Evolutionary conservation across 768 basidiomycete species (phyloP).

Genomic region (Podaxis rugospora): DNA sequence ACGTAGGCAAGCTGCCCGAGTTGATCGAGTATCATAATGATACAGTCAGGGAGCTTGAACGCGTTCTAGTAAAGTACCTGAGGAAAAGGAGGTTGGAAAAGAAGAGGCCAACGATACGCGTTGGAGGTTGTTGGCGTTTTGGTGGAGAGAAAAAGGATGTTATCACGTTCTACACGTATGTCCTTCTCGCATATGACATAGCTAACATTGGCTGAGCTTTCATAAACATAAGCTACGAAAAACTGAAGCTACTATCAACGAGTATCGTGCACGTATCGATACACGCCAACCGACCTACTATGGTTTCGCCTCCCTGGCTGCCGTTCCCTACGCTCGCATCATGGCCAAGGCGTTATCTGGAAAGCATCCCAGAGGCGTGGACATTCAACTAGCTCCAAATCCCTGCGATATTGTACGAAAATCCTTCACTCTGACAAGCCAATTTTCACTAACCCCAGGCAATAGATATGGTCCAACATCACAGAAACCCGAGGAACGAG

Average conservation of each 20-base stretch:
- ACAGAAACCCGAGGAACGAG: constrained; percentile 43
- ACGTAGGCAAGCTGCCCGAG: constrained; percentile 70
- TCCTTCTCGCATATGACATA: neutral
- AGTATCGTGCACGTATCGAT: constrained; percentile 55
- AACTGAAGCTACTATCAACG: constrained; percentile 53
- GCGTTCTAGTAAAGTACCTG: constrained; percentile 68
- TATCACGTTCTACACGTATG: constrained; percentile 33
- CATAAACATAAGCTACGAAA: constrained; percentile 28
- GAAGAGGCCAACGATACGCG: constrained; percentile 60
- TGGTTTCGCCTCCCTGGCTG: constrained; percentile 73
- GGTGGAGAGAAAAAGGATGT: constrained; percentile 73
- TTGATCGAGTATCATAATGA: constrained; percentile 76
- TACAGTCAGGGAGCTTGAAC: constrained; percentile 72
- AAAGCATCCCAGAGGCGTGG: constrained; percentile 59
- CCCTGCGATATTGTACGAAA: constrained; percentile 32
- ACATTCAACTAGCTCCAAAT: constrained; percentile 66
- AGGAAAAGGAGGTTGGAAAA: constrained; percentile 60
- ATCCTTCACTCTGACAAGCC: neutral
- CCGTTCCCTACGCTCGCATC: constrained; percentile 68
- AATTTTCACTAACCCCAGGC: neutral
- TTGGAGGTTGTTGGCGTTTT: constrained; percentile 66
- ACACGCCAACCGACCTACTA: constrained; percentile 62
- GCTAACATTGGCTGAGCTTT: neutral
- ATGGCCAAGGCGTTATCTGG: constrained; percentile 55
- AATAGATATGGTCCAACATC: constrained; percentile 76